Evolutionary conservation across 768 basidiomycete species (phyloP), one percentile per base, ranked within the genome.

Genomic region (Crucibulum laeve): DNA sequence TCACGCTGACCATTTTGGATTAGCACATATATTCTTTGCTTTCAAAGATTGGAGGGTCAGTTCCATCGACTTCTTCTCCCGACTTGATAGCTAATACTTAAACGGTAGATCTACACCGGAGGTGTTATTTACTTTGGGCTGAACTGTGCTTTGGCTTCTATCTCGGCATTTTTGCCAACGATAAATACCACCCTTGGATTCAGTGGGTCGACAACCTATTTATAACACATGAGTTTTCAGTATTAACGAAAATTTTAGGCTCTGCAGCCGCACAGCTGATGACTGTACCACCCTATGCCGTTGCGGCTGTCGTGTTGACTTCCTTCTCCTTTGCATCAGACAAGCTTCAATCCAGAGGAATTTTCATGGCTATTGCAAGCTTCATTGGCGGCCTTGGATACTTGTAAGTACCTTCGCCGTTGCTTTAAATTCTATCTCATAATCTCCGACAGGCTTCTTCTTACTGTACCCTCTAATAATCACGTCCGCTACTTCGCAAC

Each of bases 221-320:
- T 23, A 2, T 14, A n/a, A 23, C 50, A 17, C 25, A 7, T 22
- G 10, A 30, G 39, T 45, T 4, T 38, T 24, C 33, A 44, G 52
- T 41, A 54, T 30, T 25, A 39, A 36, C 24, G 40, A 30, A 8
- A 8, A 30, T n/a, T 22, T 5, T 44, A 87, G 86, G 76, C 23
- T 73, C 77, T 48, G 83, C 85, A 11, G 59, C 70, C 25, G 79
- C 84, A 0, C 87, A 91, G 52, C 56, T 91, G 1, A 70, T 88
- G 40, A 88, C 88, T 1, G 87, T 91, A 3, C 87, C 88, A 2
- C 90, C 90, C 3, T 91, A 91, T 54, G 82, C 79, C 1, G 80
- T 83, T 15, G 77, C 82, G 2, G 77, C 86, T 1, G 63, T 81
- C 8, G 72, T 87, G n/a, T 67, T 89, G 25, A 65, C 79, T 23